phyloP scores from a whole-genome alignment of 2,329 filamentous ascomycete species.

The Trichocomaceae sp. region DNA sequence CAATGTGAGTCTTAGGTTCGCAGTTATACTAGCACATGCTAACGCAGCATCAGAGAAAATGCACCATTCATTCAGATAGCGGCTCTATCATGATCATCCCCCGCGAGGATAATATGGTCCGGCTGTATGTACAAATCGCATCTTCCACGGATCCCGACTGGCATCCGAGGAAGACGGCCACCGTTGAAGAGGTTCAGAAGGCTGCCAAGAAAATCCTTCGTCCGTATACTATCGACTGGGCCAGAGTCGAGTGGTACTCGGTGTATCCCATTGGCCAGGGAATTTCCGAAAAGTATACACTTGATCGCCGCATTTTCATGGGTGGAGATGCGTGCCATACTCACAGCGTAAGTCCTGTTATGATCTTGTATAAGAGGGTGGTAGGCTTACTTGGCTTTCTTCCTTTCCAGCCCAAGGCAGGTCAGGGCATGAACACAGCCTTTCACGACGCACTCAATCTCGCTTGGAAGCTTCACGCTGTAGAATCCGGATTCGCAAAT shows the following conservation, averaged over 20 bases:
- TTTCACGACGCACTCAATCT: constrained; percentile 69
- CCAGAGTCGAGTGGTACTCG: constrained; percentile 60
- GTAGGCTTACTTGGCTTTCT: background rate
- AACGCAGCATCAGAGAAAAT: constrained; percentile 48
- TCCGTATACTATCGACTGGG: constrained; percentile 57
- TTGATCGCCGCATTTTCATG: constrained; percentile 61
- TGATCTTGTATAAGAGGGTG: background rate
- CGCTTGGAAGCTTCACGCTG: constrained; percentile 92
- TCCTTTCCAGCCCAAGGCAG: constrained; percentile 49
- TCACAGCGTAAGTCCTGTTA: constrained; percentile 39
- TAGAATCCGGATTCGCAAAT: constrained; percentile 73
- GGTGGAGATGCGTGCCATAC: constrained; percentile 60
- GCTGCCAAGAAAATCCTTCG: constrained; percentile 53
- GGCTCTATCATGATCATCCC: constrained; percentile 60
- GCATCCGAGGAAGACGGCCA: constrained; percentile 55
- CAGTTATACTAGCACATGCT: background rate
- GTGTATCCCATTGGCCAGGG: constrained; percentile 61
- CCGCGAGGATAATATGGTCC: constrained; percentile 45
- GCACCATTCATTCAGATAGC: constrained; percentile 59
- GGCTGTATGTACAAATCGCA: constrained; percentile 52
- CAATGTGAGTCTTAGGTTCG: constrained; percentile 37
- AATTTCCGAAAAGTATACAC: constrained; percentile 58
- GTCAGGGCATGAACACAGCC: constrained; percentile 58
- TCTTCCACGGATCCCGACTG: constrained; percentile 57
- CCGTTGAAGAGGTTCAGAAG: constrained; percentile 53